Evolutionary conservation across 371 early-diverging fungal genomes (phyloP).

Genomic region (Rhizopus sp.): DNA sequence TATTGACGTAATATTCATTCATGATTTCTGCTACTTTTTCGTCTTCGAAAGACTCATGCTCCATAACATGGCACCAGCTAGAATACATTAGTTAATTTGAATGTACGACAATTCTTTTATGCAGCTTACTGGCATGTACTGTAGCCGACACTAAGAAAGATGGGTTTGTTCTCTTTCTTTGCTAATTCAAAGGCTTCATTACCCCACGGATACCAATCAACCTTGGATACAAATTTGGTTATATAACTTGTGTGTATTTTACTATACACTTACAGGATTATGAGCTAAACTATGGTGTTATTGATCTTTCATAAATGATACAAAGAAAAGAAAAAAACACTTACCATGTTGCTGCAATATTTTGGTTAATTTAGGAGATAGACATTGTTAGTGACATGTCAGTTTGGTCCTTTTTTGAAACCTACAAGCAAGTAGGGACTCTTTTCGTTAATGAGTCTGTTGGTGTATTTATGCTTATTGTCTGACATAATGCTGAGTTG

Average conservation of each 20-base stretch:
- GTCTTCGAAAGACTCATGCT: slow-evolving; percentile 67
- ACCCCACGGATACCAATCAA: slow-evolving; percentile 78
- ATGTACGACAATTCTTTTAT: neutral
- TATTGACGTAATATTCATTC: slow-evolving; percentile 62
- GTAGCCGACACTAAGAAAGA: slow-evolving; percentile 71
- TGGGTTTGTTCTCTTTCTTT: slow-evolving; percentile 55
- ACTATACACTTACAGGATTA: slow-evolving; percentile 38
- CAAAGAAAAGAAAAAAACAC: neutral
- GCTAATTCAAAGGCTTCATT: slow-evolving; percentile 66
- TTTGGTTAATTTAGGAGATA: too few relatives aligned
- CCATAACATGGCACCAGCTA: slow-evolving; percentile 77
- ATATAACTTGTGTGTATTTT: neutral
- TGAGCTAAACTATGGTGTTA: slow-evolving; percentile 28
- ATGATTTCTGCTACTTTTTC: slow-evolving; percentile 56
- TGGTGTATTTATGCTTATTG: slow-evolving; percentile 29
- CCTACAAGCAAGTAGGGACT: slow-evolving; percentile 64
- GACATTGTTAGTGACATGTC: too few relatives aligned
- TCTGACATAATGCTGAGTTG: too few relatives aligned
- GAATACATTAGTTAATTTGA: neutral
- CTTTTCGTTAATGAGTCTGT: slow-evolving; percentile 60
- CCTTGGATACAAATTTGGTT: slow-evolving; percentile 24
- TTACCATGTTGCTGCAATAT: slow-evolving; percentile 52
- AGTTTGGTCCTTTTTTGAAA: neutral
- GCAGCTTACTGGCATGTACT: slow-evolving; percentile 64
- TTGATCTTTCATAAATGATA: neutral